Evolutionary conservation across 768 basidiomycete species (phyloP), one percentile per base, ranked within the genome.

Genomic region (Rhodocollybia butyracea): DNA sequence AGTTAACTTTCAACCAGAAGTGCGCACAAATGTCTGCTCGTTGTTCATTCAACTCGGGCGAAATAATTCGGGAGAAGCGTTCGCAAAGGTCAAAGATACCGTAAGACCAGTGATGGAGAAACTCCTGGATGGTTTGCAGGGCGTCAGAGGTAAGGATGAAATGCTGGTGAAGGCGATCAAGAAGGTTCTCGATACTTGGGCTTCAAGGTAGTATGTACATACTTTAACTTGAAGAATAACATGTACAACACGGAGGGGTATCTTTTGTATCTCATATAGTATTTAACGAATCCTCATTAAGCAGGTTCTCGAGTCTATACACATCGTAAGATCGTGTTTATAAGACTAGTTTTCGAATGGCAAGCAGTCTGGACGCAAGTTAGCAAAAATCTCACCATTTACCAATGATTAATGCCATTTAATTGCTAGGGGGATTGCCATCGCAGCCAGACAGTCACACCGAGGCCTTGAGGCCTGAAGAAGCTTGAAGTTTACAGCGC

Each of bases 11-110:
- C 86, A 86, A n/a, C 71, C 82, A 19, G 91, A 93, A 72, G 81
- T 94, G 55, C 82, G 89, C 45, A 74, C 82, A 26, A 94, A 94
- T 61, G 80, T 84, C 17, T 91, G 89, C 65, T 80, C 86, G 6
- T 76, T 94, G 57, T 69, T 94, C 26, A 75, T 81, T 38, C 86
- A 89, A 59, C 64, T 90, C 19, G 79, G 79, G 31, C 79, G 78
- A 60, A 76, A 84, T 62, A 70, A 74, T 3, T 66, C 78, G 8
- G 77, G 77, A 6, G 76, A 78, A 3, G 75, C 79, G 29, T 66
- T 84, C 54, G 68, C 70, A 24, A 70, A 66, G 31, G 63, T 91
- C 51, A 83, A 84, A 67, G 79, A 78, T 5, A 68, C 69, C 41
- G 71, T 80, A 24, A 68, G 73, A 46, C 76, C 81, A 10, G 76